These are phyloP conservation scores for Tilletia horrida DNA, from an alignment of 1,284 basidiomycete genomes.

Conservation along the genomic window DNA sequence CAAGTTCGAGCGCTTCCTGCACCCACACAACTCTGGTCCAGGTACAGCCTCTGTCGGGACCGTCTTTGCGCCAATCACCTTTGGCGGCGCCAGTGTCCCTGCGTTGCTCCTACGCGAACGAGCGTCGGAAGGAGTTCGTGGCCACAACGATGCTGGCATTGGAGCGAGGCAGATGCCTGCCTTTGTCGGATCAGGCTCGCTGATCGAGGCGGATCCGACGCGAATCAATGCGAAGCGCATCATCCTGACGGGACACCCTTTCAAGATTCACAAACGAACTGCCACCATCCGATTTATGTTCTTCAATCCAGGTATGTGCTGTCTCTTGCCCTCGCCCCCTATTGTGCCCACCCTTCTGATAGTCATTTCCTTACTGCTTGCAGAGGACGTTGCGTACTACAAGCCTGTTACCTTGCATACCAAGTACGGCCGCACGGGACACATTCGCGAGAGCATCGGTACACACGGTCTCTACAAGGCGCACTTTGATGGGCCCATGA, in stretches of 20 bases:
- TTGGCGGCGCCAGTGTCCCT: slow-evolving; percentile 63
- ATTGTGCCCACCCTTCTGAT: slow-evolving; percentile 22
- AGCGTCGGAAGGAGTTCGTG: slow-evolving; percentile 32
- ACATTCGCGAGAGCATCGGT: slow-evolving; percentile 85
- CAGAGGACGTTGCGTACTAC: slow-evolving; percentile 88
- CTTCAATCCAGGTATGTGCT: slow-evolving; percentile 65
- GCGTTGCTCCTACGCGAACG: slow-evolving; percentile 43
- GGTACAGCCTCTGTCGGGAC: slow-evolving; percentile 72
- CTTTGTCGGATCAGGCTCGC: slow-evolving; percentile 84
- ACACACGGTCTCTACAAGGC: slow-evolving; percentile 97
- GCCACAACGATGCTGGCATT: slow-evolving; percentile 50
- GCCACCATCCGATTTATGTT: slow-evolving; percentile 99
- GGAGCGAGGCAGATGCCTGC: slow-evolving; percentile 56
- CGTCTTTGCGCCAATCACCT: slow-evolving; percentile 81
- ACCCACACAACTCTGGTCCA: slow-evolving; percentile 63
- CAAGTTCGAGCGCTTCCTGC: slow-evolving; percentile 91
- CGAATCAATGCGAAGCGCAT: slow-evolving; percentile 88
- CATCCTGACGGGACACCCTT: slow-evolving; percentile 89
- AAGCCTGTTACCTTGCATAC: slow-evolving; percentile 88
- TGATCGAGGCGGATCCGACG: slow-evolving; percentile 83
- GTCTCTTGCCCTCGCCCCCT: too few relatives aligned
- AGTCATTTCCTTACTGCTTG: background rate
- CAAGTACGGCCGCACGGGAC: slow-evolving; percentile 86
- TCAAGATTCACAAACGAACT: slow-evolving; percentile 96
- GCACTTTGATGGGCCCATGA: slow-evolving; percentile 89